Base-by-base conservation (phyloP, 345 rosid genomes). In the Abelmoschus esculentus region DNA sequence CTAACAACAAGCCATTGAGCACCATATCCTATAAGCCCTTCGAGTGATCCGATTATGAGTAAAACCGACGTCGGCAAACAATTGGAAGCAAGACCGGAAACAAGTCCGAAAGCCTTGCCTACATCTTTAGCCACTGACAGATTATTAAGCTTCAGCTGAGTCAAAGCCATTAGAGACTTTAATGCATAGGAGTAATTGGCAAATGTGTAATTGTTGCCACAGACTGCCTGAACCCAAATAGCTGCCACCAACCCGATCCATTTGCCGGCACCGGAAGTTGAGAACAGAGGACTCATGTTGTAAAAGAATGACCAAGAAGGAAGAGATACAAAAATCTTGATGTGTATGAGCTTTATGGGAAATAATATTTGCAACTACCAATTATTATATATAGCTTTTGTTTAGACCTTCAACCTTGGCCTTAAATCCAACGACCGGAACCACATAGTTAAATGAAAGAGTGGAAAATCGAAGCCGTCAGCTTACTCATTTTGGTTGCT, bases 1-100 rank as follows among this genome's bases (percentile, higher is more conserved):
- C 87, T 83, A 2, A 83, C 87, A 9, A 88, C 87, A 15, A 86
- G 93, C 93, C 93, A 86, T 73, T 86, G 90, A 47, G 70, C 86
- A 42, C 93, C 89, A 70, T 86, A 88, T 6, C 90, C 89, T 4
- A 86, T 4, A 36, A 86, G 75, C 5, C 90, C 89, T 70, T 83
- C 85, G n/a, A 84, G n/a, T 5, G 81, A 66, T 2, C 90, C 90
- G 28, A 86, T 76, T 32, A 81, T 61, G n/a, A 88, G 80, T 4
- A 86, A 75, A 3, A 74, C 80, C 0, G 84, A 79, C 18, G 80
- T 76, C 9, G 93, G 78, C 11, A 83, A 72, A 13, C 79, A 74
- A 56, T 84, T 83, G 1, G 83, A 82, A 75, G 89, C 86, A 2
- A 84, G 79, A 5, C 89, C 93, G 22, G 90, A 75, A 64, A 84